Evolutionary conservation across 208 protist species (phyloP).

Genomic region (Wallacemonas sp.): DNA sequence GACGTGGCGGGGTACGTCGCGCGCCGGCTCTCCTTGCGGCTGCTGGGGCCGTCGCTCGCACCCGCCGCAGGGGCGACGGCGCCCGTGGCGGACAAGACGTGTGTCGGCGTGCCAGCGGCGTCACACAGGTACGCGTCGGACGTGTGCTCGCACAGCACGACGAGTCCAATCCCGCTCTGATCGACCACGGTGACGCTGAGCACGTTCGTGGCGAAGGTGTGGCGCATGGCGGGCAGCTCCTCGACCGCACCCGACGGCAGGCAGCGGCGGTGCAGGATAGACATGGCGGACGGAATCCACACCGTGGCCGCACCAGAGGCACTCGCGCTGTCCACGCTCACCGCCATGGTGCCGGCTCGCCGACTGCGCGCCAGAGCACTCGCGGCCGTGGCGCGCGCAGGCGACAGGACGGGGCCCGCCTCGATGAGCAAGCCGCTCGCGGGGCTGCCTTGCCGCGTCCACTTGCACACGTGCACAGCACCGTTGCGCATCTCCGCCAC

Average conservation of each 20-base stretch:
- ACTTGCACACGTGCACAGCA: not conserved
- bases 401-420: not conserved
- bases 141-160: constrained; percentile 11
- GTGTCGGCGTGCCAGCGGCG: not conserved
- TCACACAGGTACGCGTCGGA: constrained; percentile 8
- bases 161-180: constrained; percentile 1
- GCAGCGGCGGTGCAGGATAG: not conserved
- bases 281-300: not conserved
- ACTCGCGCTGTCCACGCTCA: not conserved
- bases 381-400: not conserved
- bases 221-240: not conserved
- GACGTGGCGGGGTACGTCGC: constrained; percentile 1
- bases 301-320: not conserved
- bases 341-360: not conserved
- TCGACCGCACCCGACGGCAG: not conserved
- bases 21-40: not conserved
- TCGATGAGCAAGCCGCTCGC: not conserved
- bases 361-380: not conserved
- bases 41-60: not conserved
- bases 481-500: constrained; percentile 2
- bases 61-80: not conserved
- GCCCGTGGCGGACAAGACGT: not conserved
- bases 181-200: not conserved
- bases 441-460: not conserved
- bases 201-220: not conserved